Conservation (phyloP, 345 rosid genomes). For the thale cress (Arabidopsis thaliana) region DNA sequence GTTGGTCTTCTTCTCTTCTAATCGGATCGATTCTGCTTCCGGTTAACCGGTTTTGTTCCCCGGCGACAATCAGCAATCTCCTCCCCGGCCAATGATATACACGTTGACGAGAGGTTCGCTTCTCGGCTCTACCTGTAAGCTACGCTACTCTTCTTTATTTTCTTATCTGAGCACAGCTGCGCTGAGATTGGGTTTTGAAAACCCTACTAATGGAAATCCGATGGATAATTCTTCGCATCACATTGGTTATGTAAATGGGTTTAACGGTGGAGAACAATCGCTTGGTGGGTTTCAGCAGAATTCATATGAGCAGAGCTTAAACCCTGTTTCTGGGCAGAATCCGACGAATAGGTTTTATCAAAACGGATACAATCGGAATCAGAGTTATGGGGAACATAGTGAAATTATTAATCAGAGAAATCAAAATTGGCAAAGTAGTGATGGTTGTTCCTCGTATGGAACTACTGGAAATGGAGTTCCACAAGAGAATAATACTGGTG, state of each 20-base stretch:
- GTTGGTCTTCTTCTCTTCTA: not conserved
- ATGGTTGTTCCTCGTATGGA: constrained; percentile 5
- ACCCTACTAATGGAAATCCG: constrained; percentile 11
- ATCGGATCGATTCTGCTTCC: not conserved
- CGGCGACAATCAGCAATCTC: not conserved
- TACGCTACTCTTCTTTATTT: constrained; percentile 49
- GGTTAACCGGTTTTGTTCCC: not conserved
- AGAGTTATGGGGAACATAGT: constrained; percentile 26
- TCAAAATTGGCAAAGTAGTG: constrained; percentile 30
- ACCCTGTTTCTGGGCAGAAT: constrained; percentile 30
- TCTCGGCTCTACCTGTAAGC: constrained; percentile 45
- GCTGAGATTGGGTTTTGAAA: constrained; percentile 50
- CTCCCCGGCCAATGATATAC: constrained; percentile 45
- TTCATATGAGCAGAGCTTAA: constrained; percentile 31
- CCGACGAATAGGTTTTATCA: constrained; percentile 4
- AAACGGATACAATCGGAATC: not conserved
- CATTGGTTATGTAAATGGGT: constrained; percentile 7
- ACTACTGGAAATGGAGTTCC: not conserved
- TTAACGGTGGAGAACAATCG: constrained; percentile 20
- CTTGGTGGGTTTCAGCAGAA: constrained; percentile 28
- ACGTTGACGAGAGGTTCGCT: constrained; percentile 44
- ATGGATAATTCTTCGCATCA: constrained; percentile 25
- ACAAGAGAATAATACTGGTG: not conserved
- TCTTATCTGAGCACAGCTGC: constrained; percentile 52
- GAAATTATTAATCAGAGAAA: not conserved